Percentiles rank a stretch among this genome's conserved stretches.
Evolutionary conservation across 2,329 filamentous ascomycete genomes (phyloP).

Genomic region (Mariannaea sp.): DNA sequence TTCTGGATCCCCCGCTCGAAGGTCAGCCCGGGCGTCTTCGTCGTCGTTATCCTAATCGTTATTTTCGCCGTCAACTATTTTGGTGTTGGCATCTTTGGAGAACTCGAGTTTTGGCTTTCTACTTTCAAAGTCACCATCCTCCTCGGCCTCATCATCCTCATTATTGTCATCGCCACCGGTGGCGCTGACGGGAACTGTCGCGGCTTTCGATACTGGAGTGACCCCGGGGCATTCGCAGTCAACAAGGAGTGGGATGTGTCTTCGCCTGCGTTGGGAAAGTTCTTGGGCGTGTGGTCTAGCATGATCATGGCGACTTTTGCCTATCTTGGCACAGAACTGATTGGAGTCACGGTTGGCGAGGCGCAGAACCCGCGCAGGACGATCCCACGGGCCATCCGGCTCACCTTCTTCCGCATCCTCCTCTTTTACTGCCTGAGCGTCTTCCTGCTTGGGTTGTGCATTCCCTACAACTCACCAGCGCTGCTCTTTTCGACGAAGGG

Average conservation of each 20-base stretch:
- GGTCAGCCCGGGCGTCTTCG: constrained; percentile 79
- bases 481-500: constrained; percentile 62
- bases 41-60: constrained; percentile 69
- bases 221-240: constrained; percentile 48
- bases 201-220: constrained; percentile 69
- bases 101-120: constrained; percentile 65
- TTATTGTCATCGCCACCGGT: constrained; percentile 65
- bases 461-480: constrained; percentile 68
- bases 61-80: constrained; percentile 72
- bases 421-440: constrained; percentile 79
- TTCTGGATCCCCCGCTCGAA: constrained; percentile 70
- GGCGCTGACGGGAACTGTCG: constrained; percentile 65
- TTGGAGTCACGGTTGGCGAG: constrained; percentile 78
- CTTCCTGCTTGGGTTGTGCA: constrained; percentile 74
- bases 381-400: constrained; percentile 75
- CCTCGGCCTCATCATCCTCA: constrained; percentile 67
- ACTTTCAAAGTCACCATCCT: constrained; percentile 73
- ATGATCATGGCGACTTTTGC: constrained; percentile 79
- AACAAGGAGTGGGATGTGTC: constrained; percentile 17
- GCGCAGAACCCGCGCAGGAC: constrained; percentile 78
- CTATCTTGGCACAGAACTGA: constrained; percentile 75
- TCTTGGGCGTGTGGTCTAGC: constrained; percentile 69
- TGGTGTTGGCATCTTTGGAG: constrained; percentile 70
- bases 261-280: constrained; percentile 48
- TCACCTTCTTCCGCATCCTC: constrained; percentile 81